Evolutionary conservation across 78 protist species (phyloP), one percentile per base, ranked within the genome.

Genomic region (Emiliania huxleyi): DNA sequence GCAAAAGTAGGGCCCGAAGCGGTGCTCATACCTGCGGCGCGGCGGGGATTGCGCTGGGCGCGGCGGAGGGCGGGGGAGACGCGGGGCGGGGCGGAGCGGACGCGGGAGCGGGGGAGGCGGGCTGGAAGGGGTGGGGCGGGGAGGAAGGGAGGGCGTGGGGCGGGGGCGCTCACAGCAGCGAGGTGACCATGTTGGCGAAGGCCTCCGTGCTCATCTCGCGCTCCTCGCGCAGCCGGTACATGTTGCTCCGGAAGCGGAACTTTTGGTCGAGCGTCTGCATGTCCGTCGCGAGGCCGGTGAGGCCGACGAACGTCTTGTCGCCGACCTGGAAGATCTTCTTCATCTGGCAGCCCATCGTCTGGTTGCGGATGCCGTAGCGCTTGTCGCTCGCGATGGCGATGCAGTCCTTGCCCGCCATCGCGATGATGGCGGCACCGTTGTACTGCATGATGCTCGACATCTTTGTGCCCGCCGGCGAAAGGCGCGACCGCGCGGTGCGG

Each of bases 331-430:
- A 90, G 29, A 38, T 52, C 40, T 46, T 42, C 37, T 56, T 22
- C 84, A 71, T 42, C 35, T 52, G 37, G 79, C 81, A 42, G n/a
- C 21, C 73, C 33, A 46, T 43, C 0, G 71, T 90, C 40, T 46
- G 38, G 55, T 90, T 90, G 44, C 62, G 19, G 56, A 90, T 8
- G 38, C 71, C 92, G 62, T 33, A 52, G 25, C 62, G n/a, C 35
- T 11, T 11, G 2, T 4, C 92, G 92, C 92, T 43, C 29, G 92
- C 79, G 52, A 90, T 90, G 42, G 84, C 92, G 62, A 43, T 6
- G 56, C 92, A 90, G 75, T 52, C 21, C 83, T 90, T 90, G 81
- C 92, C 92, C 4, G 62, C 43, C 92, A 90, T 90, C 42, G 92
- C 92, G 55, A 90, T 42, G 18, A 90, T 21, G 19, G 92, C 62